Evolutionary conservation across 1,284 basidiomycete genomes (phyloP).

Genomic region (Puccinia hordei): DNA sequence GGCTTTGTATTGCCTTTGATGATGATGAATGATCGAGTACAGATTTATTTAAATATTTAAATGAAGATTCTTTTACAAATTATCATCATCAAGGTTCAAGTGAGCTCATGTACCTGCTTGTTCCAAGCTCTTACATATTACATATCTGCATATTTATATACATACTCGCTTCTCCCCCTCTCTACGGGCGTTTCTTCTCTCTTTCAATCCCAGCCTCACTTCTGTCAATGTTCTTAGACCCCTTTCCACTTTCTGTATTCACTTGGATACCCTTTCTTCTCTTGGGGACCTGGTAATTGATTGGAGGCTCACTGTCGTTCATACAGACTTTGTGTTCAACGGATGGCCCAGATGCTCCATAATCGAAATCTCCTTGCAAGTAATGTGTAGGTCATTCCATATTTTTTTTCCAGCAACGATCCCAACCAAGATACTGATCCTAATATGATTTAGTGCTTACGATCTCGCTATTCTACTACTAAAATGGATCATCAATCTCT

Average conservation of each 20-base stretch:
- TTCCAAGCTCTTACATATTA: too few relatives aligned
- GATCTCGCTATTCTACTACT: conserved; percentile 61
- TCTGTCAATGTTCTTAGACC: background rate
- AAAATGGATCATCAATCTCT: conserved; percentile 85
- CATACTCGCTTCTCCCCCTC: background rate
- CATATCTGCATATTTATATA: too few relatives aligned
- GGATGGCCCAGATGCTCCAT: conserved; percentile 29
- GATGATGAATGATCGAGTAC: too few relatives aligned
- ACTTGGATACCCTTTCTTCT: background rate
- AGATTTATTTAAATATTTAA: background rate
- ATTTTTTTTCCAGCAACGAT: background rate
- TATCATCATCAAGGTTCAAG: background rate
- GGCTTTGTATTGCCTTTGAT: too few relatives aligned
- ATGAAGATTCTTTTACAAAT: background rate
- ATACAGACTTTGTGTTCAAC: conserved; percentile 21
- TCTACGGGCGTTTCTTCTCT: background rate
- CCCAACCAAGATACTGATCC: background rate
- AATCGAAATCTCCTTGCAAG: conserved; percentile 41
- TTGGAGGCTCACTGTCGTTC: background rate
- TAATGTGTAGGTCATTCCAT: conserved; percentile 24
- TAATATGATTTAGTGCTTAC: conserved; percentile 53
- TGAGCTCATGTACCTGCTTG: too few relatives aligned
- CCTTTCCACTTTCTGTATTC: background rate
- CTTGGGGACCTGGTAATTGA: background rate
- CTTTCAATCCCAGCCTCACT: background rate